phyloP scores from a whole-genome alignment of 306 rosid genomes.

The Alnus rubra region DNA sequence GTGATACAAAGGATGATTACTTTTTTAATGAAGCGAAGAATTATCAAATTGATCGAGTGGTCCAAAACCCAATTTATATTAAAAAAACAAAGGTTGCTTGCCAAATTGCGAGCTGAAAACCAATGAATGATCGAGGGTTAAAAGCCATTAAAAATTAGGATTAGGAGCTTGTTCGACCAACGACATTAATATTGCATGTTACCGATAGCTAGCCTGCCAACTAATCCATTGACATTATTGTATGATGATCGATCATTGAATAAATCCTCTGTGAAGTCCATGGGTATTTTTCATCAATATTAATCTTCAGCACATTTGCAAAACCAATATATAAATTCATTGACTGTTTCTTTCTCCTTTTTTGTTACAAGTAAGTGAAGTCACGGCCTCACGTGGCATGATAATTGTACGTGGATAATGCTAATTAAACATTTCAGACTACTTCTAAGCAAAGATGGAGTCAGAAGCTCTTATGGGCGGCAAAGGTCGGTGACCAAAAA shows the following conservation, averaged over 20 bases:
- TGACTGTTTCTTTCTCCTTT: background rate
- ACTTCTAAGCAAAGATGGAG: too few species aligned
- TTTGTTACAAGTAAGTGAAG: background rate
- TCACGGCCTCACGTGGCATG: too few species aligned
- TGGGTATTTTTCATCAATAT: background rate
- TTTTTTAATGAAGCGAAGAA: too few species aligned
- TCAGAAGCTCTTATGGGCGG: too few species aligned
- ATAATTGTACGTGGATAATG: too few species aligned
- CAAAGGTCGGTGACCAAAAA: too few species aligned
- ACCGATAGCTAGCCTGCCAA: background rate
- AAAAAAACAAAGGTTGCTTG: background rate
- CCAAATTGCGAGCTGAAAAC: background rate
- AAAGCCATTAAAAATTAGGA: background rate
- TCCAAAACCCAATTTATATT: too few species aligned
- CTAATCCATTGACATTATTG: background rate
- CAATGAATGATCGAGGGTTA: too few species aligned
- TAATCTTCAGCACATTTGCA: background rate
- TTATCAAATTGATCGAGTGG: too few species aligned
- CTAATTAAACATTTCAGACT: too few species aligned
- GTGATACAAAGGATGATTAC: too few species aligned
- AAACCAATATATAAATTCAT: too few species aligned
- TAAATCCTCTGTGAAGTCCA: background rate
- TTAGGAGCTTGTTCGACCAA: conserved; percentile 2
- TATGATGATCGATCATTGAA: background rate
- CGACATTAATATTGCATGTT: background rate